These are phyloP conservation scores for Kuraishia borneana DNA, from an alignment of 805 yeast species.

Conservation along the genomic window DNA sequence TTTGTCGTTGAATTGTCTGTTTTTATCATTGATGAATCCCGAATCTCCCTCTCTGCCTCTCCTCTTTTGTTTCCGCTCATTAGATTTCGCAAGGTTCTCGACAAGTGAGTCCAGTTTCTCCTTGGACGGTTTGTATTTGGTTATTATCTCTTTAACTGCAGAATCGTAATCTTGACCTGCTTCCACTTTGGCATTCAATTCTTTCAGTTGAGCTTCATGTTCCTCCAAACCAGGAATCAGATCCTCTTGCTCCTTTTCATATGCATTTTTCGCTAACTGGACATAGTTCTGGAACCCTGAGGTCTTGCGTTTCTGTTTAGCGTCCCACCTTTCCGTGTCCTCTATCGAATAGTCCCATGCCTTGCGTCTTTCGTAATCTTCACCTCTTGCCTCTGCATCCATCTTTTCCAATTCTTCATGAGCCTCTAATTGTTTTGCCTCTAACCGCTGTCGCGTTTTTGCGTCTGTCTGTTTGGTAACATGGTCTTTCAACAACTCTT, in stretches of 20 bases:
- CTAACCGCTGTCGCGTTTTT: constrained; percentile 15
- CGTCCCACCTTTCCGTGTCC: constrained; percentile 56
- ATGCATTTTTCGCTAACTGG: constrained; percentile 50
- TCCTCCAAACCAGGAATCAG: constrained; percentile 27
- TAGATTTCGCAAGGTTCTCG: constrained; percentile 20
- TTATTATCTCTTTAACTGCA: constrained; percentile 10
- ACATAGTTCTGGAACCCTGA: constrained; percentile 37
- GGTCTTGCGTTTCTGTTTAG: constrained; percentile 18
- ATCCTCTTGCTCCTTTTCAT: constrained; percentile 36
- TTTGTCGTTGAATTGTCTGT: constrained; percentile 64
- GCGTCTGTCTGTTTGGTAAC: constrained; percentile 13
- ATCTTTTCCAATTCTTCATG: constrained; percentile 24
- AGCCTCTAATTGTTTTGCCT: constrained; percentile 22
- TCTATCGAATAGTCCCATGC: constrained; percentile 51
- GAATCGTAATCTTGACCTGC: constrained; percentile 5
- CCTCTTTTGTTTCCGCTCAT: constrained; percentile 24
- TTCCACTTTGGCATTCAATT: constrained; percentile 11
- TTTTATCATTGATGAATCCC: constrained; percentile 55
- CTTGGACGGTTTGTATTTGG: constrained; percentile 24
- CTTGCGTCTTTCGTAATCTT: constrained; percentile 27
- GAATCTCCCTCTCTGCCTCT: constrained; percentile 25
- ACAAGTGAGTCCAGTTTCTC: constrained; percentile 21
- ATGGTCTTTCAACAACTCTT: constrained; percentile 25
- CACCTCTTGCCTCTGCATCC: constrained; percentile 24
- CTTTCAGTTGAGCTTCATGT: constrained; percentile 27